Evolutionary conservation across 306 rosid species (phyloP).

Genomic region (Parietaria judaica): DNA sequence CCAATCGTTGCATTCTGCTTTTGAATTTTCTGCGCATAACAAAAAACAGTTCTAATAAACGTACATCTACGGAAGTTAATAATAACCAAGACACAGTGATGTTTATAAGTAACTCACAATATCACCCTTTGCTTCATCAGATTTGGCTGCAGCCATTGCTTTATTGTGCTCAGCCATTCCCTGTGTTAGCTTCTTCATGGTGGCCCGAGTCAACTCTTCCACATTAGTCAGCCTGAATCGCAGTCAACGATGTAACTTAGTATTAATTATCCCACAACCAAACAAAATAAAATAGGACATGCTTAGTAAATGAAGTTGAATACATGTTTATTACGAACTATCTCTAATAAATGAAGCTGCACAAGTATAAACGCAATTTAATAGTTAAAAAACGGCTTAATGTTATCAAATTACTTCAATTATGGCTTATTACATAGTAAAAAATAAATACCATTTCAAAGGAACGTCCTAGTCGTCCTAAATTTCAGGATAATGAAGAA

Average conservation of each 20-base stretch:
- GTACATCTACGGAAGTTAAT: not conserved
- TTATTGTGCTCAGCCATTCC: conserved; percentile 93
- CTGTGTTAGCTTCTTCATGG: conserved; percentile 91
- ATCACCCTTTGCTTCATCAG: conserved; percentile 77
- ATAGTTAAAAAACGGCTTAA: too few species aligned
- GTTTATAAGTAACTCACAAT: conserved; percentile 51
- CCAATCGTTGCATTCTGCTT: conserved; percentile 92
- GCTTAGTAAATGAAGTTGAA: too few species aligned
- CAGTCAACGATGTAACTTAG: not conserved
- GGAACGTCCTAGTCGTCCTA: not conserved
- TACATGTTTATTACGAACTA: too few species aligned
- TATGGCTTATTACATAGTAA: too few species aligned
- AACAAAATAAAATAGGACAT: too few species aligned
- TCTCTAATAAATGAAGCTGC: too few species aligned
- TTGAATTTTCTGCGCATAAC: conserved; percentile 62
- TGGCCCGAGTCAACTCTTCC: conserved; percentile 85
- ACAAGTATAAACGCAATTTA: too few species aligned
- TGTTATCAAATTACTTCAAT: too few species aligned
- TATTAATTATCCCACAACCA: too few species aligned
- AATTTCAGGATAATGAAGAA: not conserved
- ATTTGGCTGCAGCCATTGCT: conserved; percentile 89
- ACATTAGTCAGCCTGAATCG: conserved; percentile 64
- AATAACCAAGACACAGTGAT: conserved; percentile 10
- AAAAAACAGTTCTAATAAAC: conserved; percentile 11
- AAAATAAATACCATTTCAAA: too few species aligned